Percentiles rank a stretch among this genome's conserved stretches.
Conservation (phyloP, 345 rosid genomes). For the Acer negundo region DNA sequence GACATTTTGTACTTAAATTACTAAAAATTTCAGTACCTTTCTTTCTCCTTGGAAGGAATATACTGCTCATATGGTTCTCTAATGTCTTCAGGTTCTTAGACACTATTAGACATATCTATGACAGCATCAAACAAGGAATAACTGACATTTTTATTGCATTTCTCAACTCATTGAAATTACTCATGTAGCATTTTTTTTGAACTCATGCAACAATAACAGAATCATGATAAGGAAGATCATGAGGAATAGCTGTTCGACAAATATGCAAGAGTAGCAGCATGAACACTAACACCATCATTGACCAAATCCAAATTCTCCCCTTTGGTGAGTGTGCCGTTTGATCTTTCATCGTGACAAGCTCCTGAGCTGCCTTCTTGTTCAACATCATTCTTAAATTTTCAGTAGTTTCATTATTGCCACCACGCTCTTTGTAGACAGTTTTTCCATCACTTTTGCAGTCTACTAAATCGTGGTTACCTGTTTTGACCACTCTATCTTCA, state of each 20-base stretch:
- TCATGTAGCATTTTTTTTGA: not conserved
- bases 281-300: slow-evolving; percentile 14
- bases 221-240: not conserved
- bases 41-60: not conserved
- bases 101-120: not conserved
- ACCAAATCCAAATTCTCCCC: slow-evolving; percentile 19
- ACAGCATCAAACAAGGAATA: not conserved
- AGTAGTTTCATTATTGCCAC: not conserved
- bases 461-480: not conserved
- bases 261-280: slow-evolving; percentile 26
- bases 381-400: not conserved
- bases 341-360: slow-evolving; percentile 4
- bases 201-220: not conserved
- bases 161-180: not conserved
- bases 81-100: not conserved
- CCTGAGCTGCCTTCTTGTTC: slow-evolving; percentile 17
- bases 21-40: not conserved
- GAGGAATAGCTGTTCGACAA: slow-evolving; percentile 7
- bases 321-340: slow-evolving; percentile 10
- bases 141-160: not conserved
- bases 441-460: slow-evolving; percentile 7
- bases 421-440: not conserved
- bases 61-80: not conserved
- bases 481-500: slow-evolving; percentile 3
- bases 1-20: not conserved